These are phyloP conservation scores for Coemansia sp. DNA, from an alignment of 192 early-diverging fungal species.

Conservation along the genomic window DNA sequence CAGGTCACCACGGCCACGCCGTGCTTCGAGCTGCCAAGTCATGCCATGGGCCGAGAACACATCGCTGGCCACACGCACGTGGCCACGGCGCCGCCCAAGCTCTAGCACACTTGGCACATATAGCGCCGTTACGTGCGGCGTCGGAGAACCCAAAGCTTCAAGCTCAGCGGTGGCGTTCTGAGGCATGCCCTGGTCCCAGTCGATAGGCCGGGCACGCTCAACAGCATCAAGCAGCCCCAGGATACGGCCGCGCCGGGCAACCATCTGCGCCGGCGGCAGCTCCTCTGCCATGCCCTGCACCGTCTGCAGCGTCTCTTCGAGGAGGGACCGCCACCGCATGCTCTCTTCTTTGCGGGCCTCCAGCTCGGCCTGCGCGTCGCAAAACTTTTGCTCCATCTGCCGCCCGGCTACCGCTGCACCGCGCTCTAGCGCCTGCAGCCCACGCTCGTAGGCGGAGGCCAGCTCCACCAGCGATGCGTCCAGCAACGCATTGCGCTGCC, in stretches of 20 bases:
- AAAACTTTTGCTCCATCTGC: neutral
- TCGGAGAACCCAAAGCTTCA: too few relatives aligned
- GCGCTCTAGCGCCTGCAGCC: slow-evolving; percentile 4
- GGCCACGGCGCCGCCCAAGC: slow-evolving; percentile 38
- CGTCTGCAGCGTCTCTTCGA: slow-evolving; percentile 22
- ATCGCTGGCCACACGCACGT: slow-evolving; percentile 26
- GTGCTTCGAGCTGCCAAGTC: slow-evolving; percentile 28
- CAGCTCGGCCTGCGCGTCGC: neutral
- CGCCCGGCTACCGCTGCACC: neutral
- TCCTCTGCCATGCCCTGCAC: slow-evolving; percentile 40
- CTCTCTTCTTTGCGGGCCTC: slow-evolving; percentile 1
- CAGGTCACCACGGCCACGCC: slow-evolving; percentile 18
- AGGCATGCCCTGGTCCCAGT: slow-evolving; percentile 2
- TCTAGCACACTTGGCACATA: slow-evolving; percentile 20
- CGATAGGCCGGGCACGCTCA: slow-evolving; percentile 6
- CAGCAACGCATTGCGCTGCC: slow-evolving; percentile 17
- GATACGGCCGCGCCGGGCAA: slow-evolving; percentile 19
- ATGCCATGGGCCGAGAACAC: slow-evolving; percentile 23
- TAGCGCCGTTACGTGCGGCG: too few relatives aligned
- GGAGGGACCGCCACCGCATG: slow-evolving; percentile 17
- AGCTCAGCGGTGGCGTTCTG: too few relatives aligned
- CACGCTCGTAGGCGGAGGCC: slow-evolving; percentile 1
- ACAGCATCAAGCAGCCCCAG: slow-evolving; percentile 11
- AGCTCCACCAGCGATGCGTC: slow-evolving; percentile 7
- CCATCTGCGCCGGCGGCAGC: slow-evolving; percentile 27